phyloP scores from a whole-genome alignment of 192 early-diverging fungal genomes.

The Rhizophagus clarus region DNA sequence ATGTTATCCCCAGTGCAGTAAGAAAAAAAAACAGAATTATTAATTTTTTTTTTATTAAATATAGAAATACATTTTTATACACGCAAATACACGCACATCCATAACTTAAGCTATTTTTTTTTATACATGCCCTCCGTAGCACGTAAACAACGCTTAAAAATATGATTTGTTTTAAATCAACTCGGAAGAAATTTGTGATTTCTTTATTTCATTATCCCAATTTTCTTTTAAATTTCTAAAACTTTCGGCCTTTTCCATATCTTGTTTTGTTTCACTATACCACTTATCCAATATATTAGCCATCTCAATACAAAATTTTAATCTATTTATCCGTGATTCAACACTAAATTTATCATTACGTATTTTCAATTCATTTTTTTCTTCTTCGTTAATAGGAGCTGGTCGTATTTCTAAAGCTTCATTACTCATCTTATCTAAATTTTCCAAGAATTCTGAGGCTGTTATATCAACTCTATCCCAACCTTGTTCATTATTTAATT shows the following conservation, averaged over 20 bases:
- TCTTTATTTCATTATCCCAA: neutral
- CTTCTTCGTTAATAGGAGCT: neutral
- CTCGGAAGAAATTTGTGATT: too few relatives aligned
- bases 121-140: too few relatives aligned
- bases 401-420: neutral
- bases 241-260: neutral
- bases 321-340: neutral
- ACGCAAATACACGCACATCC: too few relatives aligned
- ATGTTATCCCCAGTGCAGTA: too few relatives aligned
- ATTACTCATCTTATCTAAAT: neutral
- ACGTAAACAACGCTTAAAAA: too few relatives aligned
- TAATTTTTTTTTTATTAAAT: too few relatives aligned
- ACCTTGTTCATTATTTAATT: neutral
- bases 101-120: too few relatives aligned
- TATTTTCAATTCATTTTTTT: neutral
- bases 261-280: slow-evolving; percentile 8
- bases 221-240: neutral
- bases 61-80: too few relatives aligned
- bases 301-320: slow-evolving; percentile 5
- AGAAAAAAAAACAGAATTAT: too few relatives aligned
- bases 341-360: neutral
- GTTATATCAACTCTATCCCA: slow-evolving; percentile 16
- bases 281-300: neutral
- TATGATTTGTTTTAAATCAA: too few relatives aligned
- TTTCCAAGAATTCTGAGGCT: slow-evolving; percentile 9